phyloP scores from a whole-genome alignment of 164 flowering plant genomes.

The Piper betle region DNA sequence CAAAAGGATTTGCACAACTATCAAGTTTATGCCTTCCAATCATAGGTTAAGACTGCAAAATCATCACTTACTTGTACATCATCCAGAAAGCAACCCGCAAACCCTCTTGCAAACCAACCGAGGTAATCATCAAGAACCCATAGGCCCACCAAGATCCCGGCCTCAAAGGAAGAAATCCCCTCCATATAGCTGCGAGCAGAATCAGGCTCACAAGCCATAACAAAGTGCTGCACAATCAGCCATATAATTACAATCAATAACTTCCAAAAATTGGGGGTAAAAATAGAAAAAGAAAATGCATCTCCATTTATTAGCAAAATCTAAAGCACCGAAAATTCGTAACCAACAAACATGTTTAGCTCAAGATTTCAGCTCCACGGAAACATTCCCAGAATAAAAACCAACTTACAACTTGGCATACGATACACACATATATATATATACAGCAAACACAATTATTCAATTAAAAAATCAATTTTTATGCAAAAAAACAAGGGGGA shows the following conservation, averaged over 20 bases:
- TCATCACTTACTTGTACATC: conserved; percentile 55
- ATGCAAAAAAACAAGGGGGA: conserved; percentile 2
- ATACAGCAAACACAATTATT: not conserved
- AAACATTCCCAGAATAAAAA: not conserved
- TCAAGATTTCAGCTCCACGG: not conserved
- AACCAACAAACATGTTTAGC: not conserved
- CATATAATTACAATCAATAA: too few species aligned
- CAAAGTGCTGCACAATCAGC: conserved; percentile 40
- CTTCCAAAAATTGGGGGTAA: too few species aligned
- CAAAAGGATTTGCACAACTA: not conserved
- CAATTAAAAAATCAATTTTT: not conserved
- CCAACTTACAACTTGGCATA: not conserved
- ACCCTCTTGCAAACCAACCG: conserved; percentile 77
- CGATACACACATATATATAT: too few species aligned
- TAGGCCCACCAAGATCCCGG: conserved; percentile 65
- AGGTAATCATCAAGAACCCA: conserved; percentile 50
- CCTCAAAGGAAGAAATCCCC: conserved; percentile 79
- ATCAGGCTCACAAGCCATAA: conserved; percentile 85
- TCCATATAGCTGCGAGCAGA: conserved; percentile 65
- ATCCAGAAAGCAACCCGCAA: conserved; percentile 75
- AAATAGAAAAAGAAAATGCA: not conserved
- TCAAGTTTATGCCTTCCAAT: not conserved
- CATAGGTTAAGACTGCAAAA: not conserved
- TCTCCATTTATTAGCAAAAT: not conserved
- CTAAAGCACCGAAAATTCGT: not conserved